Conservation (phyloP, 1,139 yeast genomes). For the Suhomyces bolitotheri region DNA sequence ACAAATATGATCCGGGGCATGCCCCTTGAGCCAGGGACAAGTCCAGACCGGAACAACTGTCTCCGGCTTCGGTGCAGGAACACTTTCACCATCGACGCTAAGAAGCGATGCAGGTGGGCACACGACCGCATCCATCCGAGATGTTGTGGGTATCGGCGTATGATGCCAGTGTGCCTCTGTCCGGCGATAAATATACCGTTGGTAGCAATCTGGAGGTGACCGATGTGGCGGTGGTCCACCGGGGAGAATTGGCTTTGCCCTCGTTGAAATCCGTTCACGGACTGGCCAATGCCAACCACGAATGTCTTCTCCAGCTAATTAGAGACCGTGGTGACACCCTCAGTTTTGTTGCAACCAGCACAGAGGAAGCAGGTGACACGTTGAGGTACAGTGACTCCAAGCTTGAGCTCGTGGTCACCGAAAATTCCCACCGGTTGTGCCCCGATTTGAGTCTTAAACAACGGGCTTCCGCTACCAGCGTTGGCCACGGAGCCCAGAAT, state of each 20-base stretch:
- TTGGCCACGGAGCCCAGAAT: conserved; percentile 25
- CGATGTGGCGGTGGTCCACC: neutral
- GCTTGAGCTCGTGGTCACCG: conserved; percentile 13
- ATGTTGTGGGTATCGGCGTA: no score
- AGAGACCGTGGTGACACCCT: neutral
- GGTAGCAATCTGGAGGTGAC: no score
- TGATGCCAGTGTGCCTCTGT: no score
- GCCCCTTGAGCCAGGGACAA: no score
- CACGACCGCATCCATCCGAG: no score
- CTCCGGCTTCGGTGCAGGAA: no score
- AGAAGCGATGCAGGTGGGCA: no score
- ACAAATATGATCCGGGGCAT: no score
- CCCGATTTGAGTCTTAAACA: conserved; percentile 18
- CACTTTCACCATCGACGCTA: no score
- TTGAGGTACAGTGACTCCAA: conserved; percentile 9
- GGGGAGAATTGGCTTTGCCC: neutral
- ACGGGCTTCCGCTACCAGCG: conserved; percentile 19
- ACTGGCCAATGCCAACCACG: neutral
- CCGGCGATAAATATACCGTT: no score
- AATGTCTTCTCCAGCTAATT: conserved; percentile 3
- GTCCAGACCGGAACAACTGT: no score
- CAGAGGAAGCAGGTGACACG: conserved; percentile 5
- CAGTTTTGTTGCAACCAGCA: conserved; percentile 1
- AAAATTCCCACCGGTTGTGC: conserved; percentile 14
- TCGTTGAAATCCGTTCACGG: neutral